A percentile compares a stretch with the other conserved stretches of the same genome.
Evolutionary conservation across 495 filamentous ascomycete species (phyloP).

Genomic region (Elaphomyces granulatus): DNA sequence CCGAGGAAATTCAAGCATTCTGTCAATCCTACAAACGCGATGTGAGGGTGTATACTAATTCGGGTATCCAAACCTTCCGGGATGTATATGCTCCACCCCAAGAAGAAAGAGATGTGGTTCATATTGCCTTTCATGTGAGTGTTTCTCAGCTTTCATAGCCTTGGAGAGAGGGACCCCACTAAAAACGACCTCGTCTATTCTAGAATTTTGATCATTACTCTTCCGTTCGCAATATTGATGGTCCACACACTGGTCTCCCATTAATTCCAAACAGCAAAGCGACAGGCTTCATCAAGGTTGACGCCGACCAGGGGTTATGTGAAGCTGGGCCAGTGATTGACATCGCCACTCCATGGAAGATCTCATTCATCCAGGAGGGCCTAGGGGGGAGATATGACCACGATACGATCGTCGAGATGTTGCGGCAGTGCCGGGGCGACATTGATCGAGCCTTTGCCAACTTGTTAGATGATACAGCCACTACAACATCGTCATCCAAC

Average conservation of each 20-base stretch:
- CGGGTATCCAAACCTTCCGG: slow-evolving; percentile 29
- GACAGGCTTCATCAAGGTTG: slow-evolving; percentile 11
- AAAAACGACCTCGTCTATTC: no score
- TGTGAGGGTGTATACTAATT: slow-evolving; percentile 48
- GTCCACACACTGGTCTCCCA: slow-evolving; percentile 43
- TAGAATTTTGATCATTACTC: slow-evolving; percentile 63
- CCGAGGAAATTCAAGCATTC: slow-evolving; percentile 59
- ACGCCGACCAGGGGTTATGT: no score
- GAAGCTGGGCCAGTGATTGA: slow-evolving; percentile 25
- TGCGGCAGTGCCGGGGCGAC: slow-evolving; percentile 46
- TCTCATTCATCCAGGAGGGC: slow-evolving; percentile 41
- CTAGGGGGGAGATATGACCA: slow-evolving; percentile 42
- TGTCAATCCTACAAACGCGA: slow-evolving; percentile 44
- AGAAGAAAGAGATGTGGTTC: slow-evolving; percentile 29
- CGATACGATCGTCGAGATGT: slow-evolving; percentile 38
- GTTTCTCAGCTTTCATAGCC: not conserved
- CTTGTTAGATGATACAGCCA: slow-evolving; percentile 38
- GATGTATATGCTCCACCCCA: slow-evolving; percentile 32
- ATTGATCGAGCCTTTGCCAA: slow-evolving; percentile 44
- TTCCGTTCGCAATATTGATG: slow-evolving; percentile 49
- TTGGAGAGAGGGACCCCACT: no score
- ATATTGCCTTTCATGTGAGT: slow-evolving; percentile 64
- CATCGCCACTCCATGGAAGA: slow-evolving; percentile 45
- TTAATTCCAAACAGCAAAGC: slow-evolving; percentile 20
- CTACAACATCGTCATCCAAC: slow-evolving; percentile 19